Evolutionary conservation across 768 basidiomycete species (phyloP), one percentile per base, ranked within the genome.

Genomic region (Hydnomerulius pinastri): DNA sequence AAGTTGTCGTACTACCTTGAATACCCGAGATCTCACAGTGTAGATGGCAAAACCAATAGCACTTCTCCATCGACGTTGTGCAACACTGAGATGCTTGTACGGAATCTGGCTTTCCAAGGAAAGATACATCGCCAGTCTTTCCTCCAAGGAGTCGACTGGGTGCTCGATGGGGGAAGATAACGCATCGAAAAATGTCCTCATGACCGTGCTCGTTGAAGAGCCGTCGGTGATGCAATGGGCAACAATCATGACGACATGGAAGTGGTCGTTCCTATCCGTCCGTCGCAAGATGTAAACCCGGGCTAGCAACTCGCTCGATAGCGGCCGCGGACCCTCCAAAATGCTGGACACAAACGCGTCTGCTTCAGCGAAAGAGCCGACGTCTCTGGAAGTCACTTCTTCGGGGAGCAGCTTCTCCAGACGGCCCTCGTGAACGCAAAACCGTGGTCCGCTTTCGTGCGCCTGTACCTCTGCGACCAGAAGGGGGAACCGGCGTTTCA

Each of bases 161-260:
- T 54, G 39, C 20, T 57, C 52, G 25, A 46, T 45, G 11, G 39
- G 42, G 15, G 53, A 59, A 2, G 43, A 44, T 36, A 83, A 61
- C 4, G 69, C 58, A 30, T 79, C 68, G 24, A 81, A 63, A 50
- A 83, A 77, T 2, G 68, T 65, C 43, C 73, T 72, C 37, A 76
- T 46, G 25, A 81, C 53, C 1, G 73, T 73, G 12, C 64, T 58
- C 48, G 76, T 77, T 12, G 76, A 67, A 46, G 76, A 75, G n/a
- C 75, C 78, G 62, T 84, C 80, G 3, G 76, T 73, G 50, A 82
- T 77, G 51, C 65, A 63, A 57, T 84, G 82, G 3, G 79, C 74
- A 7, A 75, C 62, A 24, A 73, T 64, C 41, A 81, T 64, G 23
- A 81, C 43, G 29, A 79, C 53, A 48, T 82, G 76, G 49, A 74